Evolutionary conservation across 2,329 filamentous ascomycete genomes (phyloP).

Genomic region (Colletotrichum australisinense): DNA sequence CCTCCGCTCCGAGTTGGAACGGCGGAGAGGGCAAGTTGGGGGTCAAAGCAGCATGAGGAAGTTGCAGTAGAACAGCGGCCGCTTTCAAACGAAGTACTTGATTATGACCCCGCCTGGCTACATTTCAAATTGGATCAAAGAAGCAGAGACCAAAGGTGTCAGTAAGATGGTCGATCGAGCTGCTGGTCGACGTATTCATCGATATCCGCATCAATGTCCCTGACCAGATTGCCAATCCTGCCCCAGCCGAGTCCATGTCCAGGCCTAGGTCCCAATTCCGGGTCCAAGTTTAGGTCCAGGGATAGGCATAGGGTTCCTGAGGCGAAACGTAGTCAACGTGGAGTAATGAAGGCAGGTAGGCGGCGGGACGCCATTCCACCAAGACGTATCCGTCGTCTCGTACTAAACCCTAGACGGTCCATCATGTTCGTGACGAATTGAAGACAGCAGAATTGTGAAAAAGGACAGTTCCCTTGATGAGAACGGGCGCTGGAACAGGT

Average conservation of each 20-base stretch:
- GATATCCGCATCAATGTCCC: conserved; percentile 22
- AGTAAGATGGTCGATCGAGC: conserved; percentile 13
- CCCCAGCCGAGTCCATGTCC: conserved; percentile 8
- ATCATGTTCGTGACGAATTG: neutral
- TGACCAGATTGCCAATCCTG: conserved; percentile 25
- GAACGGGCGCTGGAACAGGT: conserved; percentile 3
- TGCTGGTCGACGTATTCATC: conserved; percentile 5
- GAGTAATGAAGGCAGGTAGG: neutral
- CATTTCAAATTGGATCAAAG: neutral
- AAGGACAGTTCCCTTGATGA: neutral
- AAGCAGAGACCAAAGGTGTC: conserved; percentile 19
- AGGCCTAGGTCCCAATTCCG: neutral
- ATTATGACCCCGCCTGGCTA: conserved; percentile 11
- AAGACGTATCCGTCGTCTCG: neutral
- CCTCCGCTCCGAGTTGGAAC: neutral
- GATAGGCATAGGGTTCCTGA: neutral
- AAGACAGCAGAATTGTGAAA: neutral
- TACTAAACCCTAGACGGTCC: neutral
- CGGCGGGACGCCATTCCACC: neutral
- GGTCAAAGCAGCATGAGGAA: neutral
- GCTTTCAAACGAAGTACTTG: conserved; percentile 4
- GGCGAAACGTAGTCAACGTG: neutral
- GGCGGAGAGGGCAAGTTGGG: neutral
- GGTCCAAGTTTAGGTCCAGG: neutral
- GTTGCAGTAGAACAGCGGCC: neutral